Evolutionary conservation across 176 grass and related monocot genomes (phyloP).

Genomic region (Musa troglodytarum): DNA sequence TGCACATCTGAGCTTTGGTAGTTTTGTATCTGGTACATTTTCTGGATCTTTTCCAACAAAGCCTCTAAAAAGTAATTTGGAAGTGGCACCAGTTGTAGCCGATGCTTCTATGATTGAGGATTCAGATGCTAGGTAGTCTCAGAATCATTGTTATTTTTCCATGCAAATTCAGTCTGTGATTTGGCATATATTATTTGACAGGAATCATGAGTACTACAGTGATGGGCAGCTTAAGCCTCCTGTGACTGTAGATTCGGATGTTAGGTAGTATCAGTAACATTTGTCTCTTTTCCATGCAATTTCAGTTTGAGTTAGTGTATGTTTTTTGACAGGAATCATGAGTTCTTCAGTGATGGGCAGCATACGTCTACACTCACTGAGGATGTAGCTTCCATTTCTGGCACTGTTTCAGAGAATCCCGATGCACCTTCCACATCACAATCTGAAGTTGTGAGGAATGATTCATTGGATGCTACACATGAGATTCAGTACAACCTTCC

Average conservation of each 20-base stretch:
- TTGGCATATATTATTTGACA: constrained; percentile 12
- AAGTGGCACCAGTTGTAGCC: constrained; percentile 28
- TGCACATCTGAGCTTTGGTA: constrained; percentile 83
- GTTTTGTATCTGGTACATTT: constrained; percentile 91
- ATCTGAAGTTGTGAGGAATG: constrained; percentile 49
- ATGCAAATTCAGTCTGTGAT: constrained; percentile 9
- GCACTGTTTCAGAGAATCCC: constrained; percentile 45
- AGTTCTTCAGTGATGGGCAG: constrained; percentile 44
- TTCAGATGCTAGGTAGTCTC: constrained; percentile 52
- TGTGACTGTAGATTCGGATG: constrained; percentile 11
- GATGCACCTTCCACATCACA: constrained; percentile 61
- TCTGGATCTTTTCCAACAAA: constrained; percentile 59
- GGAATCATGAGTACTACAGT: constrained; percentile 69
- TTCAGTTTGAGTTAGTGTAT: constrained; percentile 2
- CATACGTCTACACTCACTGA: constrained; percentile 33
- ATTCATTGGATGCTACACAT: constrained; percentile 44
- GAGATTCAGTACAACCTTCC: constrained; percentile 71
- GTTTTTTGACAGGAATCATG: constrained; percentile 47
- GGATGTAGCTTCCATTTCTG: constrained; percentile 41
- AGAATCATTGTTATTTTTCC: not conserved
- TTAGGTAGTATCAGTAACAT: constrained; percentile 34
- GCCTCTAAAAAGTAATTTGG: constrained; percentile 32
- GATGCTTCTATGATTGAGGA: constrained; percentile 47
- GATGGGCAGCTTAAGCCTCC: constrained; percentile 26
- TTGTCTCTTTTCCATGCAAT: not conserved